These are phyloP conservation scores for Diddensiella transvaalensis DNA, from an alignment of 805 yeast genomes.

Conservation along the genomic window DNA sequence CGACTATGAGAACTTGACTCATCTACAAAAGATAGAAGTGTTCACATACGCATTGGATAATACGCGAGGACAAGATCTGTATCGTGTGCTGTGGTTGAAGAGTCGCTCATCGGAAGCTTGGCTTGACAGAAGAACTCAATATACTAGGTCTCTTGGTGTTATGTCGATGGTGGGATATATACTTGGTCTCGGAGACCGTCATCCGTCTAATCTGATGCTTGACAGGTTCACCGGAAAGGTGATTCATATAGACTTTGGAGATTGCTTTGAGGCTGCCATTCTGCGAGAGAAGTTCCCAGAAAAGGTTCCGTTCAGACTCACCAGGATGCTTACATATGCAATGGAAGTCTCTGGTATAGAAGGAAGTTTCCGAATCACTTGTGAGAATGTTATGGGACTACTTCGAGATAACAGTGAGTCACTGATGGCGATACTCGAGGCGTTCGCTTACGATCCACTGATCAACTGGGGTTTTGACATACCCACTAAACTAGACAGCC, in stretches of 20 bases:
- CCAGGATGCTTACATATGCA: constrained; percentile 95
- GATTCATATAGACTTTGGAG: constrained; percentile 97
- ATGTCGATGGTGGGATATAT: constrained; percentile 99
- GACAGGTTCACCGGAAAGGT: constrained; percentile 94
- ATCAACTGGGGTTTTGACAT: constrained; percentile 98
- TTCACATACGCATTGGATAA: constrained; percentile 94
- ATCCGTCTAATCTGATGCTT: constrained; percentile 94
- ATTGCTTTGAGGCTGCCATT: constrained; percentile 97
- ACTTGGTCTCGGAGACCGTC: constrained; percentile 94
- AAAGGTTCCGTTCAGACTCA: constrained; percentile 93
- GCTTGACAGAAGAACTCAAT: constrained; percentile 95
- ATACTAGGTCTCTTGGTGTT: constrained; percentile 91
- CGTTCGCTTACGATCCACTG: constrained; percentile 97
- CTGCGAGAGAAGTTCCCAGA: constrained; percentile 96
- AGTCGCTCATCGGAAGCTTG: constrained; percentile 95
- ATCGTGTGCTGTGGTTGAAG: constrained; percentile 93
- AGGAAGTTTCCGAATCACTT: constrained; percentile 93
- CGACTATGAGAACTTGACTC: constrained; percentile 83
- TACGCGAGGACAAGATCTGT: constrained; percentile 93
- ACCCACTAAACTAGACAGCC: constrained; percentile 49
- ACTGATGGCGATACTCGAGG: constrained; percentile 94
- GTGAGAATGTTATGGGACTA: constrained; percentile 96
- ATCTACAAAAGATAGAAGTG: constrained; percentile 91
- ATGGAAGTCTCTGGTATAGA: constrained; percentile 99
- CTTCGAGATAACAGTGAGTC: constrained; percentile 93